Base-by-base conservation (phyloP, 2,329 filamentous ascomycete genomes). In the Fusarium mexicanum region DNA sequence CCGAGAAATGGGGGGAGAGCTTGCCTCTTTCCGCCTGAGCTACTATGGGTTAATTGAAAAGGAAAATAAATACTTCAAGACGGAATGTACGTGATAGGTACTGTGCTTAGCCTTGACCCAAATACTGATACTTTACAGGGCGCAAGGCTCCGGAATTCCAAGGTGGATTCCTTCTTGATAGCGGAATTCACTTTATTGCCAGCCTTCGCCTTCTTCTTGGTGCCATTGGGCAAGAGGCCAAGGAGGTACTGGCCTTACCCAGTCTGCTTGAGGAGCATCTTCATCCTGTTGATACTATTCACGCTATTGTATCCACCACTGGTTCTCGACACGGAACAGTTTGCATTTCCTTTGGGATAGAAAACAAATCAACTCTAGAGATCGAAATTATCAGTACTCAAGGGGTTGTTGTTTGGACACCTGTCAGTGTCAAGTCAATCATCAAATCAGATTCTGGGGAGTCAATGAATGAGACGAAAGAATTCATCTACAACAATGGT, bases 111-210 rank as follows among this genome's bases (percentile, higher is more conserved):
- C 12, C 8, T 22, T 33, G 9, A 26, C 9, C 12, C 13, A 33
- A 9, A 35, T n/a, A 5, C 37, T 61, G 10, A 61, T 24, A 37
- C 6, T 9, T 43, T 10, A 8, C 33, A 61, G 59, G 71, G 71
- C 55, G 71, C 37, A 57, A 57, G 31, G 44, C 31, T 22, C 68
- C 71, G 1, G 54, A 58, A 4, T 62, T 69, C 16, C 61, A 58
- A 35, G 61, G 61, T 10, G 61, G 51, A 13, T 63, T 58, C 35
- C 35, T 63, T 16, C 61, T 61, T 3, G 71, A 73, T 37, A 58
- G 64, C 16, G 71, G 71, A 13, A 70, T 73, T 41, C 71, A 73
- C 57, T 72, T 67, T n/a, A 48, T 72, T 40, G 71, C 65, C 10
- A 70, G 63, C 16, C 57, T 73, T 16, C 43, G 6, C 5, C 40